Evolutionary conservation across 768 basidiomycete species (phyloP).

Genomic region (Mycena belliarum): DNA sequence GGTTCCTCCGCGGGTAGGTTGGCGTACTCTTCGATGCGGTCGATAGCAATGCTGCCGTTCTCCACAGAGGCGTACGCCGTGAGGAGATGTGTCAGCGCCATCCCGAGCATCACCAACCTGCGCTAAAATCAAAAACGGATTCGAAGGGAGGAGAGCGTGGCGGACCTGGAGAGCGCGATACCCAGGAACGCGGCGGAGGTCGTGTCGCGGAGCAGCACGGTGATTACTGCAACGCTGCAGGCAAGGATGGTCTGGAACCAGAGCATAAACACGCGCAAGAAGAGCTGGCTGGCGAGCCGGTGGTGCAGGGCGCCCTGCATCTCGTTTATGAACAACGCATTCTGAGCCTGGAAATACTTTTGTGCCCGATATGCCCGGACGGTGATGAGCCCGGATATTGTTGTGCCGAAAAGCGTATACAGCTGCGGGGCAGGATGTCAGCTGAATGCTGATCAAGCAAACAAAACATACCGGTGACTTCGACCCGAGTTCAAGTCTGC

Average conservation of each 20-base stretch:
- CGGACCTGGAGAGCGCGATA: slow-evolving; percentile 1
- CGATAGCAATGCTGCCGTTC: slow-evolving; percentile 8
- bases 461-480: slow-evolving; percentile 1
- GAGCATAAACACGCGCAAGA: slow-evolving; percentile 2
- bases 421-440: not conserved
- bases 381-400: slow-evolving; percentile 4
- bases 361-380: slow-evolving; percentile 6
- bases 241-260: slow-evolving; percentile 10
- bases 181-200: slow-evolving; percentile 7
- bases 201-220: slow-evolving; percentile 2
- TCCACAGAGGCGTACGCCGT: slow-evolving; percentile 5
- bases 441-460: not conserved
- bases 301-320: slow-evolving; percentile 9
- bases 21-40: slow-evolving; percentile 6
- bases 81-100: not conserved
- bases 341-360: not conserved
- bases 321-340: not conserved
- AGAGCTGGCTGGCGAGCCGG: slow-evolving; percentile 1
- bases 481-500: not conserved
- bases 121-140: not conserved
- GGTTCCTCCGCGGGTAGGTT: slow-evolving; percentile 6
- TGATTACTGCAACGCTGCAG: not conserved
- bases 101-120: slow-evolving; percentile 3
- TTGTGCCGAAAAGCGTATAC: slow-evolving; percentile 8
- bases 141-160: not conserved